Percentiles rank a stretch among this genome's conserved stretches.
phyloP scores from a whole-genome alignment of 31 red algal genomes.

The Odonthalia washingtoniensis region DNA sequence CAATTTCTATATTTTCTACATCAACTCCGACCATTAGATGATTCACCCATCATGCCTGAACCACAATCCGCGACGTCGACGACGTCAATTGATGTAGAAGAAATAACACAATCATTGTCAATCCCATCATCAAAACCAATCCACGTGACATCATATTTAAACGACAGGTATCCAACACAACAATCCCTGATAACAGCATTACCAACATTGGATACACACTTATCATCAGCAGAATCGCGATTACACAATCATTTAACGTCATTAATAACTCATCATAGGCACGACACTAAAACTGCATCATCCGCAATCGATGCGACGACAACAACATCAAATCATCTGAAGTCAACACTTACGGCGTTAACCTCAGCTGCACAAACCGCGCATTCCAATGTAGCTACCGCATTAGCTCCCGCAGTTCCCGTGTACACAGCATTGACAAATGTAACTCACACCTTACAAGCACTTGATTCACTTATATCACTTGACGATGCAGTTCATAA shows the following conservation, averaged over 20 bases:
- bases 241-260: slow-evolving; percentile 56
- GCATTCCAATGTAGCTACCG: slow-evolving; percentile 41
- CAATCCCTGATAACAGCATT: slow-evolving; percentile 49
- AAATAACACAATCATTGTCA: slow-evolving; percentile 36
- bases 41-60: no score
- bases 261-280: slow-evolving; percentile 56
- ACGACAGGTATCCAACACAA: slow-evolving; percentile 61
- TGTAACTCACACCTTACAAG: slow-evolving; percentile 38
- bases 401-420: slow-evolving; percentile 53
- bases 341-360: slow-evolving; percentile 33
- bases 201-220: slow-evolving; percentile 27
- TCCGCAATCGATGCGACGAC: slow-evolving; percentile 20
- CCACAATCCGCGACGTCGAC: no score
- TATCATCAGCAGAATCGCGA: slow-evolving; percentile 50
- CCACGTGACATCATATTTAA: slow-evolving; percentile 74
- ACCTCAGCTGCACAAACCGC: slow-evolving; percentile 44
- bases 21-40: no score
- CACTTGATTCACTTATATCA: slow-evolving; percentile 58
- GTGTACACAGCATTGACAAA: slow-evolving; percentile 64
- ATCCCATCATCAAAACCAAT: slow-evolving; percentile 51
- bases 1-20: no score
- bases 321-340: slow-evolving; percentile 7
- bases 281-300: slow-evolving; percentile 28
- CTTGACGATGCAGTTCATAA: slow-evolving; percentile 61
- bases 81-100: slow-evolving; percentile 47